phyloP scores from a whole-genome alignment of 1,139 yeast genomes.

The Magnusiomyces sp. region DNA sequence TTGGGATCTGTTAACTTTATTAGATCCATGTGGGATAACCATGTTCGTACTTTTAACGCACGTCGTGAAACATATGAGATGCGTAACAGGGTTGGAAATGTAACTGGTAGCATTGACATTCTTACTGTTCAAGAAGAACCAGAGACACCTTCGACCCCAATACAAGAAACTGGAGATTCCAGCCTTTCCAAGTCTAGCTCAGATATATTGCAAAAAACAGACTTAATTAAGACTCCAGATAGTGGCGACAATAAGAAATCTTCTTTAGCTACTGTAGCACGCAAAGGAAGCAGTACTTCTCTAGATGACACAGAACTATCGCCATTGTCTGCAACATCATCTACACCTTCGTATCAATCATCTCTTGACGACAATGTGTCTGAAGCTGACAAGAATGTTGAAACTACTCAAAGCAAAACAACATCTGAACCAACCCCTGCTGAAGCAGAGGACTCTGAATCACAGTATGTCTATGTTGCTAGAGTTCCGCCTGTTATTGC shows the following conservation, averaged over 20 bases:
- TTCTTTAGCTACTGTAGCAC: too few species aligned
- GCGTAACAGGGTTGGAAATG: slow-evolving; percentile 8
- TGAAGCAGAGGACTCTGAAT: slow-evolving; percentile 30
- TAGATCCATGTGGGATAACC: slow-evolving; percentile 83
- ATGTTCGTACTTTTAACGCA: slow-evolving; percentile 48
- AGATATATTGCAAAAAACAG: too few species aligned
- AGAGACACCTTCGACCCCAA: too few species aligned
- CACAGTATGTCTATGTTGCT: slow-evolving; percentile 53
- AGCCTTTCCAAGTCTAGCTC: too few species aligned
- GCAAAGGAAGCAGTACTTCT: too few species aligned
- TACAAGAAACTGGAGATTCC: too few species aligned
- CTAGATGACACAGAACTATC: too few species aligned
- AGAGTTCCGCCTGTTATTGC: slow-evolving; percentile 72
- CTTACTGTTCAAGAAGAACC: too few species aligned
- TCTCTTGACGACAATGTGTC: neutral
- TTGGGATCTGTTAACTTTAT: slow-evolving; percentile 86
- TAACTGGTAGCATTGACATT: too few species aligned
- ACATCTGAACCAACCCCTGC: slow-evolving; percentile 8
- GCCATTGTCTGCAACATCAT: too few species aligned
- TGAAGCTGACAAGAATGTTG: neutral
- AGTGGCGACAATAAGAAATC: too few species aligned
- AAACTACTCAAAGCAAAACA: neutral
- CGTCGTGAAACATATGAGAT: slow-evolving; percentile 35
- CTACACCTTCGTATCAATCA: too few species aligned
- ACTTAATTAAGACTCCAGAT: neutral